These are phyloP conservation scores for Phytophthora ohioensis DNA, from an alignment of 352 stramenopile species.

Conservation along the genomic window DNA sequence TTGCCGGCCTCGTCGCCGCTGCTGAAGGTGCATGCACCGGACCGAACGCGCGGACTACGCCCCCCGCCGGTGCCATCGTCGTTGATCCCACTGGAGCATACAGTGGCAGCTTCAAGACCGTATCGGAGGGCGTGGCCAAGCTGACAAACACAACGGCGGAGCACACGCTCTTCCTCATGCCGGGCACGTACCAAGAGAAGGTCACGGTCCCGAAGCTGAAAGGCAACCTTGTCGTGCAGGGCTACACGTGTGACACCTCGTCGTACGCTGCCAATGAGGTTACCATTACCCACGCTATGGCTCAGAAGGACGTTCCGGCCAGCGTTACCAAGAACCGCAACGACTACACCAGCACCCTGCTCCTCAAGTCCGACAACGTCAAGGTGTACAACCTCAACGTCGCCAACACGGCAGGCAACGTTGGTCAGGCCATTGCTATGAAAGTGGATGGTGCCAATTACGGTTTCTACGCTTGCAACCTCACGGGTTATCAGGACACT, in stretches of 20 bases:
- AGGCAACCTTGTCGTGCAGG: slow-evolving; percentile 25
- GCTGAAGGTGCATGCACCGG: slow-evolving; percentile 18
- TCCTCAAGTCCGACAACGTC: slow-evolving; percentile 22
- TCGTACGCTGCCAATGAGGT: slow-evolving; percentile 31
- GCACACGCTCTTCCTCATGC: slow-evolving; percentile 30
- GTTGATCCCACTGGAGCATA: slow-evolving; percentile 28
- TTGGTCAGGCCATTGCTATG: slow-evolving; percentile 23
- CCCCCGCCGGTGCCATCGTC: slow-evolving; percentile 30
- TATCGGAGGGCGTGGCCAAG: slow-evolving; percentile 24
- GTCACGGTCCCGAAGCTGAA: slow-evolving; percentile 16
- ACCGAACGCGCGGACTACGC: slow-evolving; percentile 14
- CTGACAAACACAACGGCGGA: slow-evolving; percentile 17
- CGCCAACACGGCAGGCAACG: slow-evolving; percentile 21
- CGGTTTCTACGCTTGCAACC: slow-evolving; percentile 31
- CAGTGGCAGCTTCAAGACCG: slow-evolving; percentile 19
- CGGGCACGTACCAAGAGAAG: slow-evolving; percentile 23
- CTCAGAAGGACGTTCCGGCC: slow-evolving; percentile 29
- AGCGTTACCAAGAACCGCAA: slow-evolving; percentile 22
- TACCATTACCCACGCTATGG: slow-evolving; percentile 31
- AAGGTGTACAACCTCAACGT: slow-evolving; percentile 39
- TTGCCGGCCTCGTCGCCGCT: slow-evolving; percentile 11
- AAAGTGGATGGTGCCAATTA: slow-evolving; percentile 23
- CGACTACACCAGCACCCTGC: slow-evolving; percentile 26
- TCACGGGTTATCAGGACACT: slow-evolving; percentile 32
- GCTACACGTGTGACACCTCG: slow-evolving; percentile 29